Evolutionary conservation across 2,329 filamentous ascomycete genomes (phyloP).

Genomic region (Basipetospora chlamydospora): DNA sequence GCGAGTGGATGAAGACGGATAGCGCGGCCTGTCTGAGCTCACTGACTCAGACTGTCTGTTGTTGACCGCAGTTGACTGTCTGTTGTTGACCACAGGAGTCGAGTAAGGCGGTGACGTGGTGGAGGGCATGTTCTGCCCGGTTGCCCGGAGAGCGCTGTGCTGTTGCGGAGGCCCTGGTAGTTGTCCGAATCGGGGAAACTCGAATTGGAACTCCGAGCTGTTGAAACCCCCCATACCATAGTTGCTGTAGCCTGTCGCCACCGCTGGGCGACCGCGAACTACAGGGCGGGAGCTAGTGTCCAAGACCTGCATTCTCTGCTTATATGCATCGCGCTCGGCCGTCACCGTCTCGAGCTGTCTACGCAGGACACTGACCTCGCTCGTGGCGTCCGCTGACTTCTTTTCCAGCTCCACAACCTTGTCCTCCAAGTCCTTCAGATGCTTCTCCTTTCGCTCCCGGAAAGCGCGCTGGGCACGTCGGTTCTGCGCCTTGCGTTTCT

Average conservation of each 20-base stretch:
- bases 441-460: slow-evolving; percentile 87
- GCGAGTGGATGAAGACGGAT: slow-evolving; percentile 17
- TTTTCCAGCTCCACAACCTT: slow-evolving; percentile 69
- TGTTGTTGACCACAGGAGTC: slow-evolving; percentile 1
- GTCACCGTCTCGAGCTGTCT: slow-evolving; percentile 83
- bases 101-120: not conserved
- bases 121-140: slow-evolving; percentile 10
- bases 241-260: slow-evolving; percentile 20
- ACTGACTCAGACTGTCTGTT: no score
- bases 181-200: slow-evolving; percentile 86
- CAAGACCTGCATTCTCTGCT: slow-evolving; percentile 62
- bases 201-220: slow-evolving; percentile 81
- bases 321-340: slow-evolving; percentile 74
- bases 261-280: slow-evolving; percentile 10
- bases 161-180: slow-evolving; percentile 35
- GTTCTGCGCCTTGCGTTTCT: slow-evolving; percentile 96
- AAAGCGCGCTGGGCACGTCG: slow-evolving; percentile 85
- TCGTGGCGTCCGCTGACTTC: slow-evolving; percentile 64
- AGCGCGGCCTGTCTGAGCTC: not conserved
- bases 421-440: slow-evolving; percentile 69
- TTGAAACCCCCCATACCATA: slow-evolving; percentile 43
- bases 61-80: not conserved
- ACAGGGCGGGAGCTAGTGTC: slow-evolving; percentile 15
- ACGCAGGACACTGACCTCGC: slow-evolving; percentile 72
- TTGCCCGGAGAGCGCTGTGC: not conserved